Percentiles rank a stretch among this genome's conserved stretches.
Evolutionary conservation across 129 eudicot species (phyloP).

Genomic region (Chrysanthemum seticuspe): DNA sequence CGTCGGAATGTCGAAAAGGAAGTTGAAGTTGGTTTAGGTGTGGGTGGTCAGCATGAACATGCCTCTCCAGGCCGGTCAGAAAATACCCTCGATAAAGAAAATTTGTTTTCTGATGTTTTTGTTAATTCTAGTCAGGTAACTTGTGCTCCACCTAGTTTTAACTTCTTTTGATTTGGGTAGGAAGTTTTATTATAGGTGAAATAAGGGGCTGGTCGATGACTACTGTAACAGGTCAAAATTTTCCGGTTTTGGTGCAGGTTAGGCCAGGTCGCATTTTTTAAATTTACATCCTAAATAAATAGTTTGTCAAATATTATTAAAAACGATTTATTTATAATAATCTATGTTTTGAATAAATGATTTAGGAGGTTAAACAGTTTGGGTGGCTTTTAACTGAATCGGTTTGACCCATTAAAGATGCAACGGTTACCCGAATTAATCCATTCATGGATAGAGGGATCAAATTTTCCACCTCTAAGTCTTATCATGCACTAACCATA

Average conservation of each 20-base stretch:
- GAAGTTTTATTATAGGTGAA: background rate
- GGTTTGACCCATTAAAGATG: background rate
- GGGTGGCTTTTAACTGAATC: slow-evolving; percentile 2
- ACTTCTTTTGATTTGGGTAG: background rate
- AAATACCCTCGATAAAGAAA: slow-evolving; percentile 21
- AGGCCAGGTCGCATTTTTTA: too few species aligned
- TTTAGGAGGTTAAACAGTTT: background rate
- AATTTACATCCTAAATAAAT: too few species aligned
- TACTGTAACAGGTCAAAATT: too few species aligned
- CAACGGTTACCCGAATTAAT: too few species aligned
- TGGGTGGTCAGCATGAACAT: slow-evolving; percentile 20
- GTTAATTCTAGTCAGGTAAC: slow-evolving; percentile 33
- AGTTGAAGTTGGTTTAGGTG: slow-evolving; percentile 22
- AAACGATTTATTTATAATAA: too few species aligned
- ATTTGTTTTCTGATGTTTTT: slow-evolving; percentile 17
- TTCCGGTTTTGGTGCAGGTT: too few species aligned
- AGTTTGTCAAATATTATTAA: background rate
- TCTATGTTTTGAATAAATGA: background rate
- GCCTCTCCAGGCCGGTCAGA: slow-evolving; percentile 10
- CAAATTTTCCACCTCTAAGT: too few species aligned
- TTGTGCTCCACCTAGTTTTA: background rate
- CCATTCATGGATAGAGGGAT: too few species aligned
- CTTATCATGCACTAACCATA: slow-evolving; percentile 20
- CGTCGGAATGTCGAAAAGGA: slow-evolving; percentile 26
- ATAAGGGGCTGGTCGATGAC: too few species aligned